These are phyloP conservation scores for Ploettnerulaceae sp. DNA, from an alignment of 2,329 filamentous ascomycete species.

Conservation along the genomic window DNA sequence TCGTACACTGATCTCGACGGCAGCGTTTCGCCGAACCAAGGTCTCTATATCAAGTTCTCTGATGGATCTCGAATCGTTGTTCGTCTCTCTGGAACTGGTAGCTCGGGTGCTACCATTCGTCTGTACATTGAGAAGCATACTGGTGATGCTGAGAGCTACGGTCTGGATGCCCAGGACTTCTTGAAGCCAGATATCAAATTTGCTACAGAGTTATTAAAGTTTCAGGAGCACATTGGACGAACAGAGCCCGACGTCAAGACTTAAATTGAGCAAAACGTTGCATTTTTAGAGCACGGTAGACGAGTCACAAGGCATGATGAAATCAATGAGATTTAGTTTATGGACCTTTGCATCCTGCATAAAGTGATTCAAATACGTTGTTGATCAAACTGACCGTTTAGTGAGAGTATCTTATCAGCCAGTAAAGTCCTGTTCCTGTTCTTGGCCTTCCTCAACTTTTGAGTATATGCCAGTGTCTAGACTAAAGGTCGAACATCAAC, in stretches of 20 bases:
- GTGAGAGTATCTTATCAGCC: no score
- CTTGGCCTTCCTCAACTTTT: no score
- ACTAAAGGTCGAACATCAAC: no score
- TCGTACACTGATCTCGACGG: slow-evolving; percentile 98
- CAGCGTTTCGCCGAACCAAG: slow-evolving; percentile 92
- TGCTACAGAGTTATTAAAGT: slow-evolving; percentile 78
- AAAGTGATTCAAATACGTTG: no score
- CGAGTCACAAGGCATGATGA: no score
- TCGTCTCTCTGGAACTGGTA: slow-evolving; percentile 89
- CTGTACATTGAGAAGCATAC: slow-evolving; percentile 97
- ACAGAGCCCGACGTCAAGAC: slow-evolving; percentile 97
- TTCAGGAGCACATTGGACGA: slow-evolving; percentile 89
- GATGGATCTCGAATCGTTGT: slow-evolving; percentile 94
- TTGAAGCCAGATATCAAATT: slow-evolving; percentile 84
- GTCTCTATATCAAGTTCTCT: slow-evolving; percentile 89
- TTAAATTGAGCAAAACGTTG: no score
- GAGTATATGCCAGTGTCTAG: no score
- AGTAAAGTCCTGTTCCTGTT: no score
- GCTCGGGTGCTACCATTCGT: slow-evolving; percentile 91
- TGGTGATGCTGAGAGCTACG: slow-evolving; percentile 71
- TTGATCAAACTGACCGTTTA: no score
- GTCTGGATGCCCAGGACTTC: slow-evolving; percentile 85
- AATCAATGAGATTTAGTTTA: no score
- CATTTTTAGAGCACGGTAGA: no score
- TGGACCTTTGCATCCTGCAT: no score